Base-by-base conservation (phyloP, 2,329 filamentous ascomycete genomes). In the Neonectria faginata region DNA sequence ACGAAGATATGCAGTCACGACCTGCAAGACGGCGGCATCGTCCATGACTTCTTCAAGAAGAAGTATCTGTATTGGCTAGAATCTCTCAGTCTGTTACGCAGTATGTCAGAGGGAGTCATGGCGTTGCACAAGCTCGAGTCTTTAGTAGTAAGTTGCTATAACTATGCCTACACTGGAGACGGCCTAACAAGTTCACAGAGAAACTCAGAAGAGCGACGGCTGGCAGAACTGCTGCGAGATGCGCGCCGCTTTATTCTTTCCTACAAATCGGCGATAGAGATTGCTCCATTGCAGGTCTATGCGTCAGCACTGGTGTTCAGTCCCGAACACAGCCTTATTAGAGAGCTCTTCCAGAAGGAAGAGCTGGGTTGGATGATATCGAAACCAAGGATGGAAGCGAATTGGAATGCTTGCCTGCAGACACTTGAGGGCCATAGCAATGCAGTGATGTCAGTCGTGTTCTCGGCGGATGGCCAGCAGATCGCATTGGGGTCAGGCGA, bases 31-130 rank as follows among this genome's bases (percentile, higher is more conserved):
- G 16, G 41, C 1, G 10, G 42, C 4, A 1, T 8, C 3, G 3
- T 60, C 1, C 1, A 56, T 5, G 2, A 20, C 0, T 64, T 64
- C 25, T 1, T 64, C 0, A 25, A 11, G 7, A 11, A 25, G 6
- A 60, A 33, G 4, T 64, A n/a, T 4, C 74, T 84, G 1, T 75
- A 82, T 58, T 84, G 79, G 81, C 69, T 84, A 3, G 80, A 84
- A 61, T 76, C 78, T 41, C 72, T 83, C 2, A 79, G 78, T 48
- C 74, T 81, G 4, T 65, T 80, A 60, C 14, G 63, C 68, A 29
- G 62, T 76, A 6, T 57, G 5, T 12, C 7, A 0, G 5, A 18
- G 1, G 62, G 27, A 9, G 2, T 11, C 1, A 25, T n/a, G 3
- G 36, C 39, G 14, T 2, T 61, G 11, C 11, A 22, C 3, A 53